phyloP scores from a whole-genome alignment of 2,329 filamentous ascomycete genomes.

The Fusarium penzigii region DNA sequence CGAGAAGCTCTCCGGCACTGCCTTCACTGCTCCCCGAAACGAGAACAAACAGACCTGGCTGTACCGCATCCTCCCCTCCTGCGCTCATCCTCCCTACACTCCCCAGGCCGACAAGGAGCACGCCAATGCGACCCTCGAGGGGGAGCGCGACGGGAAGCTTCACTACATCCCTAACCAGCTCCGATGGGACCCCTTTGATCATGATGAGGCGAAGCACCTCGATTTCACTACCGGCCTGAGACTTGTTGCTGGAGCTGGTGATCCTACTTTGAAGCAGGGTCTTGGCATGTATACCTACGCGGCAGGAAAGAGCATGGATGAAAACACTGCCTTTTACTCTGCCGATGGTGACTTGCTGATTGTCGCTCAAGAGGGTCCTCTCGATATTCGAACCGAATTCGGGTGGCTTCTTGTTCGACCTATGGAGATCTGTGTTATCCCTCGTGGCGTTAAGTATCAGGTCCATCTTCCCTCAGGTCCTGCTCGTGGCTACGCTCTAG shows the following conservation, averaged over 20 bases:
- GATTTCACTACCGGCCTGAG: conserved; percentile 62
- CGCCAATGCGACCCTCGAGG: conserved; percentile 23
- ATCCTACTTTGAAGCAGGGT: conserved; percentile 76
- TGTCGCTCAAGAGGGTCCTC: conserved; percentile 70
- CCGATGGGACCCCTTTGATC: conserved; percentile 79
- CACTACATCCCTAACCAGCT: conserved; percentile 70
- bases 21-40: conserved; percentile 69
- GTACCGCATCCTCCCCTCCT: conserved; percentile 68
- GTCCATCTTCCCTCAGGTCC: conserved; percentile 64
- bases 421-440: conserved; percentile 76
- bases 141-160: conserved; percentile 25
- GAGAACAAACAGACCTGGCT: conserved; percentile 74
- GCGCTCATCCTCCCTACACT: conserved; percentile 59
- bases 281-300: conserved; percentile 81
- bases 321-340: conserved; percentile 78
- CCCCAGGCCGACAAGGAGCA: conserved; percentile 38
- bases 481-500: conserved; percentile 72
- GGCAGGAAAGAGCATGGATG: conserved; percentile 74
- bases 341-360: conserved; percentile 79
- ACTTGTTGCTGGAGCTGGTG: conserved; percentile 76
- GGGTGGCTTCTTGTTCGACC: conserved; percentile 74
- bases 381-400: conserved; percentile 78
- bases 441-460: conserved; percentile 72
- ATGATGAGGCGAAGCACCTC: conserved; percentile 55
- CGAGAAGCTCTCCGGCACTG: conserved; percentile 74